phyloP scores from a whole-genome alignment of 495 filamentous ascomycete species.

The Penicillium cosmopolitanum region DNA sequence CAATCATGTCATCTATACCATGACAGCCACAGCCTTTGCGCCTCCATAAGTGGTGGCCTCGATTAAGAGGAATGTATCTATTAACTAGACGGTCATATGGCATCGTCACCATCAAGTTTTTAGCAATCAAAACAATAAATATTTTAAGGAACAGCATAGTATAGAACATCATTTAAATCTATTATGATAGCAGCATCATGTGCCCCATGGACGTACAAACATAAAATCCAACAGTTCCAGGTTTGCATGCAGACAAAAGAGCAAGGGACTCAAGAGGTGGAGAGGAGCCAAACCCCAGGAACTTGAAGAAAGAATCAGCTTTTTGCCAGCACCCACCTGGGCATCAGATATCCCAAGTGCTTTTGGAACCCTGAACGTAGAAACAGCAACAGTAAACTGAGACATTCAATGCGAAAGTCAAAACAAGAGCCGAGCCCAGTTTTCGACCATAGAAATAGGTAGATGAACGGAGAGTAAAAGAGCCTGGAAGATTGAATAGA shows the following conservation, averaged over 20 bases:
- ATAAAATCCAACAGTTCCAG: not conserved
- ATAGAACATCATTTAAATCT: conserved; percentile 3
- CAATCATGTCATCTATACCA: too few relatives aligned
- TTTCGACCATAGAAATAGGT: not conserved
- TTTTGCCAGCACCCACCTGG: too few relatives aligned
- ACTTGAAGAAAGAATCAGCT: too few relatives aligned
- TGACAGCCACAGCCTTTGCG: too few relatives aligned
- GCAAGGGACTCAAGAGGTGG: too few relatives aligned
- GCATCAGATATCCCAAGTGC: not conserved
- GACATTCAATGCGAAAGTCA: not conserved
- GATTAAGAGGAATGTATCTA: not conserved
- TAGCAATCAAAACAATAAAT: not conserved
- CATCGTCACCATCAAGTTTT: not conserved
- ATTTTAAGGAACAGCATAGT: not conserved
- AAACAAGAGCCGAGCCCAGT: not conserved
- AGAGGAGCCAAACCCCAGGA: too few relatives aligned
- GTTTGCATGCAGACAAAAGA: not conserved
- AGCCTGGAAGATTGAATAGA: too few relatives aligned
- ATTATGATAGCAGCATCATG: conserved; percentile 1
- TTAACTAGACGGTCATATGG: not conserved
- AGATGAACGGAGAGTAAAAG: not conserved
- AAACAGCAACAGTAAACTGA: not conserved
- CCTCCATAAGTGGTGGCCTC: too few relatives aligned
- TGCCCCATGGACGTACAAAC: not conserved
- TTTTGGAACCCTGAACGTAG: too few relatives aligned